Evolutionary conservation across 345 rosid genomes (phyloP).

Genomic region (Moricandia arvensis): DNA sequence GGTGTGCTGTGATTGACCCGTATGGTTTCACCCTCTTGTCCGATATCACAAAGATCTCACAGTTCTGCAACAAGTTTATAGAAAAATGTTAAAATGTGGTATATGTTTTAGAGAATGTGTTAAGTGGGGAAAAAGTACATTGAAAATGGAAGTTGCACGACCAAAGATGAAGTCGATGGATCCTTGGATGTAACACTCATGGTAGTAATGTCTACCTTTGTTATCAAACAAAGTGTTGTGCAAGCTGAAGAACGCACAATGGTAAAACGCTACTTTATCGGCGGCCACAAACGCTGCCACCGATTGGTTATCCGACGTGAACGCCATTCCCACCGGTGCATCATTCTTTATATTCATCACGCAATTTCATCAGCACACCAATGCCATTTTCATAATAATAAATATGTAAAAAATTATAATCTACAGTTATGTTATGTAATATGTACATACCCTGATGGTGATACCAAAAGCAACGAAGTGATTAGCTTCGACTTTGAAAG

Average conservation of each 20-base stretch:
- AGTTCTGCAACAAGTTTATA: conserved; percentile 39
- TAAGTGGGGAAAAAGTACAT: conserved; percentile 33
- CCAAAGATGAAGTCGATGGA: conserved; percentile 95
- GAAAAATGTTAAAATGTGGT: not conserved
- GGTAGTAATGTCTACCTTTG: conserved; percentile 86
- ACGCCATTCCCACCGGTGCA: conserved; percentile 84
- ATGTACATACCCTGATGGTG: conserved; percentile 61
- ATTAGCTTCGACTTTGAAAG: conserved; percentile 61
- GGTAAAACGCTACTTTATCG: conserved; percentile 80
- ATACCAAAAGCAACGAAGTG: conserved; percentile 75
- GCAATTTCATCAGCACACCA: not conserved
- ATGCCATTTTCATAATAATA: not conserved
- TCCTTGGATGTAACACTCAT: conserved; percentile 81
- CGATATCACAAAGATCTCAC: conserved; percentile 74
- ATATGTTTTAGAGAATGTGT: not conserved
- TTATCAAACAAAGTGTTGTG: conserved; percentile 88
- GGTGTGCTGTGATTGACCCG: conserved; percentile 83
- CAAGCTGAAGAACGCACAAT: conserved; percentile 80
- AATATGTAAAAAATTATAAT: not conserved
- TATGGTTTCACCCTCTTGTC: conserved; percentile 69
- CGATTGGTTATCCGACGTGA: conserved; percentile 90
- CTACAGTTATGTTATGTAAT: not conserved
- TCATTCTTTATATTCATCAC: conserved; percentile 55
- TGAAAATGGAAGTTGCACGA: conserved; percentile 70
- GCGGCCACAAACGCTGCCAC: conserved; percentile 84